phyloP scores from a whole-genome alignment of 371 early-diverging fungal species.

The Scutellospora calospora region DNA sequence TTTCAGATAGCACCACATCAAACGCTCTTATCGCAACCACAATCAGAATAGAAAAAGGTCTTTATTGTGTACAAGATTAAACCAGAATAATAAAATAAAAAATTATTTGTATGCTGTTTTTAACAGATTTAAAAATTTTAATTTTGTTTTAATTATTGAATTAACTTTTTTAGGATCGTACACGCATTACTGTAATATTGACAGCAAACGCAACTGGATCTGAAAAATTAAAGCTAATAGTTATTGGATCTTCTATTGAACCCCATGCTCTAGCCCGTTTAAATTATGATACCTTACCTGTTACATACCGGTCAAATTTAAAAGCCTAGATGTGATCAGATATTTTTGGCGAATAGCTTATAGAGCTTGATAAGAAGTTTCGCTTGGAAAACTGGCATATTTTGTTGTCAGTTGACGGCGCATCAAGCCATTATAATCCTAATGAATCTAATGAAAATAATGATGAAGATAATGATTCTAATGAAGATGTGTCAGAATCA shows the following conservation, averaged over 20 bases:
- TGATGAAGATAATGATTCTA: too few relatives aligned
- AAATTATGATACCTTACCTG: not conserved
- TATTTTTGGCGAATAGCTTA: not conserved
- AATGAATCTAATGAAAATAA: too few relatives aligned
- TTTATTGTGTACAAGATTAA: not conserved
- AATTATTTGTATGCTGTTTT: too few relatives aligned
- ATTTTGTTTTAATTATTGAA: too few relatives aligned
- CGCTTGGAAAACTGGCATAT: constrained; percentile 1
- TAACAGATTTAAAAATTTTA: too few relatives aligned
- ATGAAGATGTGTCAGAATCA: too few relatives aligned
- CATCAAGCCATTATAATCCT: not conserved
- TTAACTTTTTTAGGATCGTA: too few relatives aligned
- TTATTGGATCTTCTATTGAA: constrained; percentile 42
- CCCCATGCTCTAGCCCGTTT: constrained; percentile 41
- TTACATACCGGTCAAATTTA: constrained; percentile 29
- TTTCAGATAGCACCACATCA: not conserved
- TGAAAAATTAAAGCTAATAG: constrained; percentile 27
- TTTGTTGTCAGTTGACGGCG: not conserved
- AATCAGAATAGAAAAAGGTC: not conserved
- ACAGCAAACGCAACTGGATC: constrained; percentile 39
- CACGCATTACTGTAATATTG: constrained; percentile 26
- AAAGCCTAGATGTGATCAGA: constrained; percentile 42
- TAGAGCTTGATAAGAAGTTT: not conserved
- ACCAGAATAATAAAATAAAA: too few relatives aligned
- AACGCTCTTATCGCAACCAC: not conserved